phyloP scores from a whole-genome alignment of 495 filamentous ascomycete genomes.

The Trichoderma gamsii region DNA sequence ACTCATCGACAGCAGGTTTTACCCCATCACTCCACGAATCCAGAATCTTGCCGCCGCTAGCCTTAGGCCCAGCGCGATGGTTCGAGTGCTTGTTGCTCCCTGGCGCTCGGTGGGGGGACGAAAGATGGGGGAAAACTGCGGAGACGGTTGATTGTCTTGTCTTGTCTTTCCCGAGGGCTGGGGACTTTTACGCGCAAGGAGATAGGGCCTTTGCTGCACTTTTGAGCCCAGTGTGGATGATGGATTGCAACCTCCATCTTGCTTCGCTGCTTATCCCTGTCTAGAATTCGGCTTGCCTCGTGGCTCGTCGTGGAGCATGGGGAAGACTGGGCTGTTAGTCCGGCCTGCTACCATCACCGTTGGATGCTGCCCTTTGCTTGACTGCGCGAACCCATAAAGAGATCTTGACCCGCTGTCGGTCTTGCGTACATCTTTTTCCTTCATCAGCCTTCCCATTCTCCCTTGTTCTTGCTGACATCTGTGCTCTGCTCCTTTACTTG shows the following conservation, averaged over 20 bases:
- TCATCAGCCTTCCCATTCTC: background rate
- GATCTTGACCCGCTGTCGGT: background rate
- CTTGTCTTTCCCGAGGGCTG: background rate
- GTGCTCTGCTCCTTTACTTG: background rate
- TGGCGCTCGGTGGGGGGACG: slow-evolving; percentile 1
- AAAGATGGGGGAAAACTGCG: slow-evolving; percentile 4
- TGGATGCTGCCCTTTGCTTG: background rate
- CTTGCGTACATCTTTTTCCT: background rate
- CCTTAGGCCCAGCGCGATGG: slow-evolving; percentile 1
- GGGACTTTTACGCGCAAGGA: background rate
- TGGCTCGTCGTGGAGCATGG: background rate
- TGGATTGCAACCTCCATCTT: background rate
- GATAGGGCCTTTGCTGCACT: background rate
- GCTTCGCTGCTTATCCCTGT: background rate
- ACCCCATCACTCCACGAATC: background rate
- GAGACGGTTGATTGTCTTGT: background rate
- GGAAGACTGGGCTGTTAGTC: background rate
- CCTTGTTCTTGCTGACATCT: background rate
- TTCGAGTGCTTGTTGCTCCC: background rate
- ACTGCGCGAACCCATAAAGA: slow-evolving; percentile 2
- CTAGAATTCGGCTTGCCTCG: background rate
- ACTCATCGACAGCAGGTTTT: background rate
- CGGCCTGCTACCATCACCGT: background rate
- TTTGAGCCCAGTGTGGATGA: background rate
- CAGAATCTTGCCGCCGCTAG: slow-evolving; percentile 10